A percentile compares a stretch with the other conserved stretches of the same genome.
Conservation (phyloP, 2,329 filamentous ascomycete species). For the Microdochium paspali region DNA sequence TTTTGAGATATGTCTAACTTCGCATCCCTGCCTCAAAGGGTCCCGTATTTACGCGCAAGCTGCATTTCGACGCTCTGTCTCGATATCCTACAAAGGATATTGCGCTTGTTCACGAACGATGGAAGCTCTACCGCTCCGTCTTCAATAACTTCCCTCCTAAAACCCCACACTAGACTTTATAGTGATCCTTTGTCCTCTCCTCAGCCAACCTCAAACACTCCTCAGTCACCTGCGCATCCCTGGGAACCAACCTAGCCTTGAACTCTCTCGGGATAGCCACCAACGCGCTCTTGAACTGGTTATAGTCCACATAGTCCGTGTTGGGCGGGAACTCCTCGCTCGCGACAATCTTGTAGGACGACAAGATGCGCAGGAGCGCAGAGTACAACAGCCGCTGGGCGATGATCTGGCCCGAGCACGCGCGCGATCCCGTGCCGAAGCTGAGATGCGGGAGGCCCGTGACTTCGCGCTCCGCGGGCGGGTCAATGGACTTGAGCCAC, state of each 20-base stretch:
- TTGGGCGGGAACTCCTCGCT: constrained; percentile 41
- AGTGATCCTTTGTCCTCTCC: constrained; percentile 35
- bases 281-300: constrained; percentile 47
- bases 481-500: constrained; percentile 29
- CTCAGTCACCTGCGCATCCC: constrained; percentile 27
- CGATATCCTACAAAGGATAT: not conserved
- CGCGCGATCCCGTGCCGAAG: constrained; percentile 40
- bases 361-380: constrained; percentile 37
- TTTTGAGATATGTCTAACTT: too few relatives aligned
- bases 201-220: constrained; percentile 32
- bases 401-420: constrained; percentile 41
- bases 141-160: too few relatives aligned
- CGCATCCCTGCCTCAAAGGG: too few relatives aligned
- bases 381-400: constrained; percentile 38
- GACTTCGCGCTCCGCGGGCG: constrained; percentile 19
- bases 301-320: constrained; percentile 54
- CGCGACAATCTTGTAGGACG: constrained; percentile 38
- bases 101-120: too few relatives aligned
- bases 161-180: constrained; percentile 24
- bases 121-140: too few relatives aligned
- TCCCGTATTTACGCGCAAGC: too few relatives aligned
- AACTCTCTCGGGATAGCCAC: constrained; percentile 51
- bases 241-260: constrained; percentile 44
- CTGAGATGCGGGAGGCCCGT: constrained; percentile 30
- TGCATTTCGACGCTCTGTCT: not conserved